phyloP scores from a whole-genome alignment of 306 rosid genomes.

The Calophaca sinica region DNA sequence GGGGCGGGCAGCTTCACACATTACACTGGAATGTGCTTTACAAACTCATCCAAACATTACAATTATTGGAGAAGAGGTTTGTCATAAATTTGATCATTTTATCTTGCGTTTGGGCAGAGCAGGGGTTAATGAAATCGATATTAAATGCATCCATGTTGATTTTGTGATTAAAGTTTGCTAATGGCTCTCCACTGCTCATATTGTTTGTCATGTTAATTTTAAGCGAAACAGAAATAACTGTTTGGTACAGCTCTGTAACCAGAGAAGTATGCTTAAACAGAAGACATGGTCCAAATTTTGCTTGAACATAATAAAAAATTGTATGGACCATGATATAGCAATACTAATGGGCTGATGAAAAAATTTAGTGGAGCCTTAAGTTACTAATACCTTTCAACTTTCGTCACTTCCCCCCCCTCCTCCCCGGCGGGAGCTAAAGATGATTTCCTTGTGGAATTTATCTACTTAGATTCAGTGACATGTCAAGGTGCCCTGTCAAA shows the following conservation, averaged over 20 bases:
- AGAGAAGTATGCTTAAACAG: slow-evolving; percentile 2
- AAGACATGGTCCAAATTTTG: slow-evolving; percentile 8
- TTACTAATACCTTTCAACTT: slow-evolving; percentile 18
- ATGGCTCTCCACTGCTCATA: slow-evolving; percentile 18
- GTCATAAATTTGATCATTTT: slow-evolving; percentile 37
- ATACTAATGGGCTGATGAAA: slow-evolving; percentile 32
- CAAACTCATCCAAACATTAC: slow-evolving; percentile 99
- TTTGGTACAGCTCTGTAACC: slow-evolving; percentile 24
- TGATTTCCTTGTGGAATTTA: slow-evolving; percentile 24
- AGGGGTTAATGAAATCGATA: slow-evolving; percentile 26
- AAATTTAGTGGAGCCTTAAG: slow-evolving; percentile 25
- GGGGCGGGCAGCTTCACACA: slow-evolving; percentile 99
- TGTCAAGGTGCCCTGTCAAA: background rate
- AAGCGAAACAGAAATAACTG: slow-evolving; percentile 29
- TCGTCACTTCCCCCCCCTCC: slow-evolving; percentile 15
- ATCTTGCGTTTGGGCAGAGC: slow-evolving; percentile 30
- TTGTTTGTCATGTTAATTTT: slow-evolving; percentile 19
- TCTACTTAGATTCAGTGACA: slow-evolving; percentile 22
- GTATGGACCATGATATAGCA: slow-evolving; percentile 5
- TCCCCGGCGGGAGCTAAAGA: background rate
- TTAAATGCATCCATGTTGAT: slow-evolving; percentile 30
- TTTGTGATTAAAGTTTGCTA: slow-evolving; percentile 27
- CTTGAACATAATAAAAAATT: slow-evolving; percentile 3
- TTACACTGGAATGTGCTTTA: slow-evolving; percentile 95
- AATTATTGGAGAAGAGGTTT: slow-evolving; percentile 91